Base-by-base conservation (phyloP, 352 stramenopile genomes). In the Phytophthora pseudosyringae region DNA sequence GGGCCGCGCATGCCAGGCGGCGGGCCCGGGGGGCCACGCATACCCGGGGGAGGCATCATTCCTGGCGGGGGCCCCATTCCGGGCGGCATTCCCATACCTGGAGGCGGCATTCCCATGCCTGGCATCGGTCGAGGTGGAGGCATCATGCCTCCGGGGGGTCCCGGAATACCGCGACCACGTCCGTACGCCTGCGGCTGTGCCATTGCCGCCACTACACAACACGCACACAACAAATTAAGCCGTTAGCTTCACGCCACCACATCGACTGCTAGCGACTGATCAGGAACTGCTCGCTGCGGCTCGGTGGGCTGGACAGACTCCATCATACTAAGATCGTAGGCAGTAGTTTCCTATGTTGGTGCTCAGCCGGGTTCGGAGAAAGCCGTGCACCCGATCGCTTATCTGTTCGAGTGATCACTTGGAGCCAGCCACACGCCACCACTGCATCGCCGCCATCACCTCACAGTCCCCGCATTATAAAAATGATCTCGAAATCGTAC, bases 291-390 rank as follows among this genome's bases (percentile, higher is more conserved):
- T 49, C 10, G 29, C 12, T 16, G 44, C 2, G 39, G 18, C 15
- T 46, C 12, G 46, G 5, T 50, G 39, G 59, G 7, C 18, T 52
- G 12, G 47, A 39, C 38, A 40, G 49, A 25, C 33, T 73, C 86
- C 83, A 96, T 94, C 85, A 95, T 90, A 78, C 81, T 91, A 91
- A 93, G 85, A 91, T 92, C 80, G 69, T 78, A 86, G 77, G 82
- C 83, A 93, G 79, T 90, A 90, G 59, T 75, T 83, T 84, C 61
- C 57, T 75, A 66, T 73, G 26, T 60, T 64, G 44, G 69, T 86
- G 80, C 75, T 86, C 77, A 88, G 64, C 65, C 71, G 75, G 79
- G 86, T 91, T 94, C 86, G 86, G 81, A 83, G 41, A 61, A 49
- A 72, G n/a, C n/a, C n/a, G 80, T 76, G 40, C 81, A 41, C 76